Conservation (phyloP, 1,139 yeast genomes). For the Pichia sp. region DNA sequence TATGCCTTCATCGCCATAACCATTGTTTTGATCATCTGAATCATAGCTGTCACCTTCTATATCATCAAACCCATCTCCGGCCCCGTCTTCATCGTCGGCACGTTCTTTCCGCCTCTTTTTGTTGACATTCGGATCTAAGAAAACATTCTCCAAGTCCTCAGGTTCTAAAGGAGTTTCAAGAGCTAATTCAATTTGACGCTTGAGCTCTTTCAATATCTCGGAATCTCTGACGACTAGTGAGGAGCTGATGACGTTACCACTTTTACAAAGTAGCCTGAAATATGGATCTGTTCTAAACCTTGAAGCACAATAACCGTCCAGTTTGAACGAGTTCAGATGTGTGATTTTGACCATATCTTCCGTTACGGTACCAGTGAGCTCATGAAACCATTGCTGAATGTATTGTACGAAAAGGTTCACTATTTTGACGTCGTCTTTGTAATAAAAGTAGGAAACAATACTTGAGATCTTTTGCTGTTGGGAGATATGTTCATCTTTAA, state of each 20-base stretch:
- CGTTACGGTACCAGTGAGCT: constrained; percentile 16
- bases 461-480: constrained; percentile 18
- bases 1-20: constrained; percentile 10
- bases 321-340: constrained; percentile 1
- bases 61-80: constrained; percentile 1
- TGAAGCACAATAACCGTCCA: constrained; percentile 7
- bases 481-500: constrained; percentile 13
- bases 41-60: constrained; percentile 5
- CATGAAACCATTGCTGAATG: constrained; percentile 12
- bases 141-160: constrained; percentile 14
- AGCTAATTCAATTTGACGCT: constrained; percentile 13
- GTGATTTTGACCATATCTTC: constrained; percentile 13
- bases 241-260: constrained; percentile 24
- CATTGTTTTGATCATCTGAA: constrained; percentile 4
- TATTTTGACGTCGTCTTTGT: constrained; percentile 15
- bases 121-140: constrained; percentile 10
- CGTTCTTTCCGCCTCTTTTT: not conserved
- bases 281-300: constrained; percentile 19
- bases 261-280: constrained; percentile 22
- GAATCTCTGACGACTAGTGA: constrained; percentile 5
- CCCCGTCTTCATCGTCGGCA: not conserved
- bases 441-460: constrained; percentile 18
- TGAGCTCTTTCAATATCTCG: constrained; percentile 8
- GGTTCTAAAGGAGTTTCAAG: constrained; percentile 17
- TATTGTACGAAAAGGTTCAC: constrained; percentile 12